Percentiles rank a stretch among this genome's conserved stretches.
Evolutionary conservation across 192 early-diverging fungal species (phyloP).

Genomic region (Backusella mclennaniae): DNA sequence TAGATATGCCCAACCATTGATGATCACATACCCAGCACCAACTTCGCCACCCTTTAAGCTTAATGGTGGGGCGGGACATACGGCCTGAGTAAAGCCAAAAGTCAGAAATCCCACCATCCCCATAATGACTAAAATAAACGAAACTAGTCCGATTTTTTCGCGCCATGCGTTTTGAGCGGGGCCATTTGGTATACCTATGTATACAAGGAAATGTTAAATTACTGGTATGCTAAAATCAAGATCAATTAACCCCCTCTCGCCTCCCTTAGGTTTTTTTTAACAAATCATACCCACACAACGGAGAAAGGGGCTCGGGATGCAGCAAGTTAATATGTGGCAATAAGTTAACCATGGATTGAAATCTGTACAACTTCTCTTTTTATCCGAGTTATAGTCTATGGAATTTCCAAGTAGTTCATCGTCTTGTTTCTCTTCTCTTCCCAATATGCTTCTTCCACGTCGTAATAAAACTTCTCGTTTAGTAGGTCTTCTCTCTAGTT

Average conservation of each 20-base stretch:
- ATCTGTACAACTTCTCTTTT: neutral
- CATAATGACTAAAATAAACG: slow-evolving; percentile 66
- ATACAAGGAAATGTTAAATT: slow-evolving; percentile 1
- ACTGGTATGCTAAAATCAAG: slow-evolving; percentile 2
- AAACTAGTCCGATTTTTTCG: slow-evolving; percentile 75
- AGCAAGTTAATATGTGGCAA: slow-evolving; percentile 28
- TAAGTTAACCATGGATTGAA: slow-evolving; percentile 27
- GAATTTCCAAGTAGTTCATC: slow-evolving; percentile 7
- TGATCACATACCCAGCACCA: slow-evolving; percentile 51
- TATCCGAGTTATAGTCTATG: slow-evolving; percentile 3
- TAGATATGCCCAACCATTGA: slow-evolving; percentile 65
- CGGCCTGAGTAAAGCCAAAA: slow-evolving; percentile 61
- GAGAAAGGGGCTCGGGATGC: slow-evolving; percentile 22
- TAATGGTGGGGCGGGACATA: slow-evolving; percentile 40
- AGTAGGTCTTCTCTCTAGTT: slow-evolving; percentile 11
- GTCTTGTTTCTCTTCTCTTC: slow-evolving; percentile 26
- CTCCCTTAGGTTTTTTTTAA: neutral
- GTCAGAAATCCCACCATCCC: slow-evolving; percentile 67
- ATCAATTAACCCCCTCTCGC: neutral
- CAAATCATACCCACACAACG: slow-evolving; percentile 24
- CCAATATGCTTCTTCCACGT: slow-evolving; percentile 38
- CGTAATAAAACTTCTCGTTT: slow-evolving; percentile 22
- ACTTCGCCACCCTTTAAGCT: slow-evolving; percentile 44
- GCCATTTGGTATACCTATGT: slow-evolving; percentile 50
- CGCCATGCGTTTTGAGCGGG: slow-evolving; percentile 62